Evolutionary conservation across 2,329 filamentous ascomycete species (phyloP).

Genomic region (Chrysoporthe austroafricana): DNA sequence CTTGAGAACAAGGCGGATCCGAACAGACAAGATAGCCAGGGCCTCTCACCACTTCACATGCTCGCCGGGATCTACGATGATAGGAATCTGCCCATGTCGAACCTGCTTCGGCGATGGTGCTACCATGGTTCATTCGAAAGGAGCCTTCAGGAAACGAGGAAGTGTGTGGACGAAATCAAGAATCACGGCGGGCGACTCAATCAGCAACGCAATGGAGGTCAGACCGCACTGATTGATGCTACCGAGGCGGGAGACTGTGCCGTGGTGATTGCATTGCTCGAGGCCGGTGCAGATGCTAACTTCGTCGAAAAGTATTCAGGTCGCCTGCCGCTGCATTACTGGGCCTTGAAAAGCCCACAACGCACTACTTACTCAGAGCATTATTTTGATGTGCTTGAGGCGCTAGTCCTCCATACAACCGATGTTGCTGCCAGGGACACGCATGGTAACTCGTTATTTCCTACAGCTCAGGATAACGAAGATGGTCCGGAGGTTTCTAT

Average conservation of each 20-base stretch:
- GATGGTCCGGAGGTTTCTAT: background rate
- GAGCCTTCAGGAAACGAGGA: background rate
- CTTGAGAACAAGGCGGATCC: background rate
- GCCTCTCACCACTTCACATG: background rate
- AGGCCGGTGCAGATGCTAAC: background rate
- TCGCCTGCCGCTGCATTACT: background rate
- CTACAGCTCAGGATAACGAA: background rate
- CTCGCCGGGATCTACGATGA: background rate
- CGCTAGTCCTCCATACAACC: background rate
- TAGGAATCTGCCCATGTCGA: background rate
- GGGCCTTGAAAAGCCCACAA: background rate
- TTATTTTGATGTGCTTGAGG: background rate
- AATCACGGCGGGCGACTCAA: background rate
- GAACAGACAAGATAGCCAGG: background rate
- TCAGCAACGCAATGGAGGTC: no score
- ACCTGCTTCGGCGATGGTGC: background rate
- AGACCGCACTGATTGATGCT: background rate
- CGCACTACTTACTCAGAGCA: background rate
- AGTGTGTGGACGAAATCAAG: background rate
- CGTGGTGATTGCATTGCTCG: background rate
- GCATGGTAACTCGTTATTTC: background rate
- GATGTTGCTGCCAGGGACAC: background rate
- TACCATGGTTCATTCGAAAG: background rate
- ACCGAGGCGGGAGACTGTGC: background rate
- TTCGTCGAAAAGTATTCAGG: background rate